Base-by-base conservation (phyloP, 169 alveolate species). In the Eimeria maxima region DNA sequence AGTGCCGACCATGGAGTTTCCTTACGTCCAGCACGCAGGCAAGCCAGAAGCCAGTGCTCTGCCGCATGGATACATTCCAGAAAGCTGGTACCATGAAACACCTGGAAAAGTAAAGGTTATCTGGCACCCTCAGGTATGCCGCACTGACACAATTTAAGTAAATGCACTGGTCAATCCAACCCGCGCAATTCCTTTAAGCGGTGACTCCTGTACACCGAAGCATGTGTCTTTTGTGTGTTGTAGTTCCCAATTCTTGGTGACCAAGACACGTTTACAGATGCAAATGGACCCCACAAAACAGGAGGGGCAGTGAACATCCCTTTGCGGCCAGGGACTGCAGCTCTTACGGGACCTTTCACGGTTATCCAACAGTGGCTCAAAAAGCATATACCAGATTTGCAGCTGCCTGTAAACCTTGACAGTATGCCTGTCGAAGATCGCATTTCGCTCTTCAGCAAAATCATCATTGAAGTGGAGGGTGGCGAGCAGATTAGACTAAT, bases 1-100 rank as follows among this genome's bases (percentile, higher is more conserved):
- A n/a, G 87, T 93, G 88, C 93, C 93, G 44, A 81, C 87, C 42
- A 50, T 93, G 89, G 89, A 80, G 67, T 93, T 80, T 57, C 96
- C 96, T 10, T 93, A 63, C 88, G 63, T 93, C 45, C 93, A 65
- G 60, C 53, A 50, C 13, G 67, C 83, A 65, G 94, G 94, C 44
- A 60, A 60, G 63, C 83, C 83, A 47, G 94, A 87, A 44, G 50
- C 45, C 27, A 60, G 83, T 20, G 94, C 94, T 29, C 44, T 87
- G 18, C 94, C 94, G 44, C 44, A 42, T 3, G 94, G 94, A 24
- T 63, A 44, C n/a, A 60, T 87, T 13, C 94, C 94, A 63, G 94
- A 63, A 42, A 8, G 47, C 5, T 87, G 57, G 57, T 87, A 87
- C 27, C 94, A 87, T 45, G 83, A 65, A 55, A 3, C 63, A n/a